Conservation (phyloP, 2,329 filamentous ascomycete genomes). For the Rasamsonia emersonii region DNA sequence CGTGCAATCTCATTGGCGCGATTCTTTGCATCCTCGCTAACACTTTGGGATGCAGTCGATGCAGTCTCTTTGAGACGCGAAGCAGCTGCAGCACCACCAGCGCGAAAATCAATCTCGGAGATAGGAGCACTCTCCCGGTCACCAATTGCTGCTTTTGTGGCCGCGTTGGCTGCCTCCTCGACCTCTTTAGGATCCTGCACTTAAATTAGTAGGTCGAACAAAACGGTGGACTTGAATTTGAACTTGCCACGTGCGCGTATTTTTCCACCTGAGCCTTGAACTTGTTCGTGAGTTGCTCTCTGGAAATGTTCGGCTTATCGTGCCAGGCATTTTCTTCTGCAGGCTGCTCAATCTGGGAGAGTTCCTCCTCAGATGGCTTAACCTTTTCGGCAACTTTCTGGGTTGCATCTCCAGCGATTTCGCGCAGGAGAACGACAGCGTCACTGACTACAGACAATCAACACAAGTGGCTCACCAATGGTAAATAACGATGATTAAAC, state of each 20-base stretch:
- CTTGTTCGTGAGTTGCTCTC: constrained; percentile 60
- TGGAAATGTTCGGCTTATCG: constrained; percentile 68
- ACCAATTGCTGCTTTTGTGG: constrained; percentile 43
- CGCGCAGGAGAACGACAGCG: constrained; percentile 68
- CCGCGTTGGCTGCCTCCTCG: constrained; percentile 48
- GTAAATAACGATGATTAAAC: constrained; percentile 30
- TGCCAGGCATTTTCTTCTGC: constrained; percentile 93
- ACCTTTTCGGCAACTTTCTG: constrained; percentile 66
- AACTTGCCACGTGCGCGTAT: constrained; percentile 44
- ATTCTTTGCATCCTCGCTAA: constrained; percentile 51
- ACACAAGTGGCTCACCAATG: constrained; percentile 9
- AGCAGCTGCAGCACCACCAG: constrained; percentile 29
- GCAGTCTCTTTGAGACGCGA: constrained; percentile 44
- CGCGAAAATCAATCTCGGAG: constrained; percentile 44
- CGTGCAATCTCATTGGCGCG: constrained; percentile 28
- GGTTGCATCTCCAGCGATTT: constrained; percentile 87
- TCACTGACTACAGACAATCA: constrained; percentile 55
- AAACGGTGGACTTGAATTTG: constrained; percentile 10
- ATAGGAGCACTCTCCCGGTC: constrained; percentile 40
- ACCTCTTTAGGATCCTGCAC: constrained; percentile 38
- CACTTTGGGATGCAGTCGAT: constrained; percentile 52
- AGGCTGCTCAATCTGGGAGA: constrained; percentile 69
- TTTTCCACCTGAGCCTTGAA: constrained; percentile 53
- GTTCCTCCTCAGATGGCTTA: constrained; percentile 67
- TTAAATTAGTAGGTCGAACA: constrained; percentile 4